Conservation (phyloP, 2,329 filamentous ascomycete genomes). For the Arthrobotrys pseudoclavata region DNA sequence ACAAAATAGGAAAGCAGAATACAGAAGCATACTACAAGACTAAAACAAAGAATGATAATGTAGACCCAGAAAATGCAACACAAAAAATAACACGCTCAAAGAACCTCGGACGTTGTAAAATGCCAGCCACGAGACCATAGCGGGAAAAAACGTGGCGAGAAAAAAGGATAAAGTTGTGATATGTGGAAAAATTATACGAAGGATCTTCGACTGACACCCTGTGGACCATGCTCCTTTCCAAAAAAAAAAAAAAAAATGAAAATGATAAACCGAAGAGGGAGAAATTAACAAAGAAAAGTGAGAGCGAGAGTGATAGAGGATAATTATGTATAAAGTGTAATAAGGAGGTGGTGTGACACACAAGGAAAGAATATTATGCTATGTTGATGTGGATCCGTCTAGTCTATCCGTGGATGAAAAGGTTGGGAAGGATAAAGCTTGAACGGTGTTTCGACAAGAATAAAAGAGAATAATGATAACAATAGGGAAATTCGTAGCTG, state of each 20-base stretch:
- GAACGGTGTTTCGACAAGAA: conserved; percentile 20
- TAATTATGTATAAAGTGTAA: conserved; percentile 34
- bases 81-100: conserved; percentile 55
- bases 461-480: conserved; percentile 33
- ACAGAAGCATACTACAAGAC: conserved; percentile 1
- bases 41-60: background rate
- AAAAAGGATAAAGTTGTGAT: conserved; percentile 20
- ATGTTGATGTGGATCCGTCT: conserved; percentile 54
- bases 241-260: conserved; percentile 22
- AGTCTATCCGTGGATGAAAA: conserved; percentile 52
- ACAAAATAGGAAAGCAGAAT: conserved; percentile 41
- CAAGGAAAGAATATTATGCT: conserved; percentile 36
- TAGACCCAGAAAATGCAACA: conserved; percentile 49
- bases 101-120: conserved; percentile 47
- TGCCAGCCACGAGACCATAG: conserved; percentile 29
- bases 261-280: conserved; percentile 23
- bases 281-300: conserved; percentile 27
- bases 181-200: conserved; percentile 35
- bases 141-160: conserved; percentile 24
- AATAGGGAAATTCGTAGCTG: conserved; percentile 58
- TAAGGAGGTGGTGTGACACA: conserved; percentile 21
- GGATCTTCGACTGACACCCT: conserved; percentile 45
- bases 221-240: conserved; percentile 49
- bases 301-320: conserved; percentile 8
- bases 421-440: conserved; percentile 29